phyloP scores from a whole-genome alignment of 1,284 basidiomycete genomes.

The Trichosporon sp. region DNA sequence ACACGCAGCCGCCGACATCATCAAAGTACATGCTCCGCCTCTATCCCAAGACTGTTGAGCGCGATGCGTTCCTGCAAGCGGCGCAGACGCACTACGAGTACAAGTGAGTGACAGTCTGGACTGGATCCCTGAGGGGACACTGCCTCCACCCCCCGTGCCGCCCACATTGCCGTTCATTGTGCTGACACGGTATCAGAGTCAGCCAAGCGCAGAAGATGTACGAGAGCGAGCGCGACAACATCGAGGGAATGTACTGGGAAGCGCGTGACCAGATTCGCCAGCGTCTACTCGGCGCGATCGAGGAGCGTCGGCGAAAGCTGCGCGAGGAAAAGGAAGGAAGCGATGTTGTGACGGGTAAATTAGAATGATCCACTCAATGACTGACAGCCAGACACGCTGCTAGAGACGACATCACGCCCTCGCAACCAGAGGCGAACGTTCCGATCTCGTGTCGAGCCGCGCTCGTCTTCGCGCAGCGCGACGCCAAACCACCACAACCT shows the following conservation, averaged over 20 bases:
- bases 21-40: constrained; percentile 49
- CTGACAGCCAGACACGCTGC: not conserved
- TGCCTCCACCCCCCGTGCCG: no score
- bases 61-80: constrained; percentile 49
- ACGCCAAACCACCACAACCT: constrained; percentile 15
- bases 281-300: constrained; percentile 49
- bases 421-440: constrained; percentile 12
- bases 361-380: not conserved
- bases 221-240: constrained; percentile 50
- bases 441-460: constrained; percentile 21
- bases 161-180: not conserved
- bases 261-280: constrained; percentile 47
- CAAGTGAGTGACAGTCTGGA: constrained; percentile 34
- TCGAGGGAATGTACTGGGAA: constrained; percentile 51
- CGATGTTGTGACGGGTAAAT: constrained; percentile 50
- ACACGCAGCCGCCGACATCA: constrained; percentile 48
- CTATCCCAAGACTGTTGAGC: constrained; percentile 50
- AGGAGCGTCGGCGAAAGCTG: constrained; percentile 50
- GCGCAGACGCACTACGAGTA: constrained; percentile 50
- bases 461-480: constrained; percentile 10
- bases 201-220: constrained; percentile 46
- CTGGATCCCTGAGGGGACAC: not conserved
- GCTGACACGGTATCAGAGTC: constrained; percentile 21
- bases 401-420: constrained; percentile 1
- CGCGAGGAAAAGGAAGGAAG: constrained; percentile 54